phyloP scores from a whole-genome alignment of 2,329 filamentous ascomycete species.

The Aspergillus nomiae region DNA sequence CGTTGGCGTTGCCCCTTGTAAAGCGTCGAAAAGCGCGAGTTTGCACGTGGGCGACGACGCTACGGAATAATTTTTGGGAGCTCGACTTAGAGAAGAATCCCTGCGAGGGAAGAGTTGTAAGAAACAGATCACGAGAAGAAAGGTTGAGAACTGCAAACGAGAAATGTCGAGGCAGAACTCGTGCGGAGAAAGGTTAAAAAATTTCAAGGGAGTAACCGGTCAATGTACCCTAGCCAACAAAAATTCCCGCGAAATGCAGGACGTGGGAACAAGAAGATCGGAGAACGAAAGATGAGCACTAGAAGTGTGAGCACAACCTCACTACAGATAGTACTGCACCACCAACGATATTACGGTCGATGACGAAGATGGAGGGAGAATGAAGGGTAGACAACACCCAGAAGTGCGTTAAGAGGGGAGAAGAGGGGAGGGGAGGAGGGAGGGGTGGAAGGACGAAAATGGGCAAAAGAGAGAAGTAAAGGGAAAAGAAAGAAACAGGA shows the following conservation, averaged over 20 bases:
- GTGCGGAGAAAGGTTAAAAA: constrained; percentile 19
- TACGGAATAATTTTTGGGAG: constrained; percentile 7
- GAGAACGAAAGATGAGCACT: constrained; percentile 23
- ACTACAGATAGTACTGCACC: constrained; percentile 24
- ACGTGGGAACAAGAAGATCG: constrained; percentile 22
- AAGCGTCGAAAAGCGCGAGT: constrained; percentile 27
- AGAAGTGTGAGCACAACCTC: constrained; percentile 23
- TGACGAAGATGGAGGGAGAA: constrained; percentile 17
- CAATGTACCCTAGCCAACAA: constrained; percentile 21
- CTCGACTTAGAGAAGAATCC: constrained; percentile 9
- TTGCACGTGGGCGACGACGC: constrained; percentile 26
- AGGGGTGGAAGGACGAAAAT: constrained; percentile 12
- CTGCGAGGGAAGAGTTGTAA: constrained; percentile 15
- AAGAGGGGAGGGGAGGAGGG: constrained; percentile 26
- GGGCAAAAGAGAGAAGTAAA: constrained; percentile 21
- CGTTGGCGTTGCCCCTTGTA: constrained; percentile 23
- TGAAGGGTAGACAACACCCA: constrained; percentile 22
- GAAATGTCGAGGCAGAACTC: constrained; percentile 21
- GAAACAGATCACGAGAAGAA: constrained; percentile 8
- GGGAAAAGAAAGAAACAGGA: constrained; percentile 13
- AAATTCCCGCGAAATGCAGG: constrained; percentile 21
- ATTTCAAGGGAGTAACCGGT: constrained; percentile 23
- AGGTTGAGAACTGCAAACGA: constrained; percentile 16
- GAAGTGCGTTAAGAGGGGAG: constrained; percentile 19
- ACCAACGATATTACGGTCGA: constrained; percentile 18